Base-by-base conservation (phyloP, 805 yeast genomes). In the Lipomyces starkeyi region DNA sequence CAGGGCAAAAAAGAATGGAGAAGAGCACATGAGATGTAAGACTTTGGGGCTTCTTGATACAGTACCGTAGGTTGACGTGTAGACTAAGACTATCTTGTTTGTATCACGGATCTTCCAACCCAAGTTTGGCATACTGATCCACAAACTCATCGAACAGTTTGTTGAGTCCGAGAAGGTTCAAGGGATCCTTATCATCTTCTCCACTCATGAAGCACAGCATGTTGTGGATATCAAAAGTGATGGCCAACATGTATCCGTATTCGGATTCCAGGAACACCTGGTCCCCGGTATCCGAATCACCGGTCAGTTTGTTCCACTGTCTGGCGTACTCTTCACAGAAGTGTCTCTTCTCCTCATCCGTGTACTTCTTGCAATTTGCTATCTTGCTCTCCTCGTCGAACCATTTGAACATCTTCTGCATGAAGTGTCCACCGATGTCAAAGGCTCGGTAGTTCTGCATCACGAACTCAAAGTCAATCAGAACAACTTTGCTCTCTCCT, bases 341-440 rank as follows among this genome's bases (percentile, higher is more conserved):
- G 49, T 43, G 49, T 43, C 49, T 43, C 22, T 43, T 43, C 22
- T 43, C 49, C 49, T 43, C 22, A 9, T 43, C 49, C 49, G 49
- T 43, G 22, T 43, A 43, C 49, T 43, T 43, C 22, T 8, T n/a
- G 49, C 49, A 43, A n/a, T 43, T 43, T 43, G 49, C 49, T 43
- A 43, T 43, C 49, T 43, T 43, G 49, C 49, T 43, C 49, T 43
- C 49, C 22, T 43, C 22, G 49, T 43, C 49, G 22, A 43, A 43
- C 49, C 49, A 43, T n/a, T 43, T 43, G 11, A 43, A 43, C 49
- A 43, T 43, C 49, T 43, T 43, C 49, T 43, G 49, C 49, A 43
- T 43, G 49, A 43, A 43, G 49, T 43, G 49, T n/a, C 49, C 49
- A 43, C 49, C 49, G 49, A 43, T 43, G 22, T 43, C 49, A 43